phyloP scores from a whole-genome alignment of 2,329 filamentous ascomycete genomes.

The Xylariaceae sp. region DNA sequence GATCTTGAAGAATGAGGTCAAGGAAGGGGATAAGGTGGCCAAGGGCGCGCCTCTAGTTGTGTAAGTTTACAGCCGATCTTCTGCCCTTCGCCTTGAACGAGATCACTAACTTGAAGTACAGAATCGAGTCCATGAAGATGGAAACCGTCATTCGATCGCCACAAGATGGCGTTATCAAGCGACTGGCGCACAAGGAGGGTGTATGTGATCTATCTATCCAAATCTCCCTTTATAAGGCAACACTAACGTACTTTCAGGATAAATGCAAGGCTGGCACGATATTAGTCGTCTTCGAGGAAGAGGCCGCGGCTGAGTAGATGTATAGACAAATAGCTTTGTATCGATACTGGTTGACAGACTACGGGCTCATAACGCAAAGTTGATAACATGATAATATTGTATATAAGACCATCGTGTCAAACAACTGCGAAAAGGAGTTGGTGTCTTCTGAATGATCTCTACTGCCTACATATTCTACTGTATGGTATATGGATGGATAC shows the following conservation, averaged over 20 bases:
- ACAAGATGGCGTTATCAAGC: conserved; percentile 67
- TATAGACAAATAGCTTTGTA: not conserved
- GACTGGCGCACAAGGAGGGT: conserved; percentile 69
- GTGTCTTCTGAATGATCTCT: too few species aligned
- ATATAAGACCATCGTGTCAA: too few species aligned
- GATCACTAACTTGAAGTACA: conserved; percentile 29
- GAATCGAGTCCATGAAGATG: conserved; percentile 88
- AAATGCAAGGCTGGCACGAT: conserved; percentile 75
- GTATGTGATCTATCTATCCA: conserved; percentile 44
- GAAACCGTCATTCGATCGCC: conserved; percentile 78
- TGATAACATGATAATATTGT: too few species aligned
- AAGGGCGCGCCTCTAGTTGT: conserved; percentile 87
- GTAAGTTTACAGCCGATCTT: conserved; percentile 40
- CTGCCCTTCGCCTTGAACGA: not conserved
- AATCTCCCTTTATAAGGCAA: not conserved
- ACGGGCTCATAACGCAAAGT: too few species aligned
- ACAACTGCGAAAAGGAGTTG: too few species aligned
- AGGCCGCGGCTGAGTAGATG: conserved; percentile 14
- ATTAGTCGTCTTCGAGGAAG: conserved; percentile 67
- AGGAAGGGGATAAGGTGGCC: conserved; percentile 74
- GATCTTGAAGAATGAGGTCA: conserved; percentile 82
- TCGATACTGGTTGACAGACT: not conserved
- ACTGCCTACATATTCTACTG: too few species aligned
- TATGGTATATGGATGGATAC: too few species aligned
- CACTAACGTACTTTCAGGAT: conserved; percentile 45